Evolutionary conservation across 306 rosid species (phyloP), one percentile per base, ranked within the genome.

Genomic region (Clitoria ternatea): DNA sequence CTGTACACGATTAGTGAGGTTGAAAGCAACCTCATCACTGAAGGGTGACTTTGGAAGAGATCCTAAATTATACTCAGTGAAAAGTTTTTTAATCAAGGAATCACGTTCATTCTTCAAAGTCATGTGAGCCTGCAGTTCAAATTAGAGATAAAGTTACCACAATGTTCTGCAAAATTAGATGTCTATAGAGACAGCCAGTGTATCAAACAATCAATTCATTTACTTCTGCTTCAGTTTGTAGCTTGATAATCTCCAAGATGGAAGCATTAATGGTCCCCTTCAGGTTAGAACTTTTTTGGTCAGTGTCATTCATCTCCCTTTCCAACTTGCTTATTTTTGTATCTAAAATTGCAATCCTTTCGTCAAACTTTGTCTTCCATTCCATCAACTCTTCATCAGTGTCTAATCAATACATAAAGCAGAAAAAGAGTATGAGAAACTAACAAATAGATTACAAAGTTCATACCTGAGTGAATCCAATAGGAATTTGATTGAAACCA

Each of bases 321-420:
- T 85, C 95, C 81, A 89, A 75, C 79, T 80, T 94, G 78, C 76
- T 42, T 55, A 87, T 81, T 77, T 85, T 86, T 44, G 76, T 23
- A 45, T 77, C 71, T 57, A 89, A 79, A 69, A 70, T 76, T 30
- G 80, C 85, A 83, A 94, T 85, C 72, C 77, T 90, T 82, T 89
- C 89, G 42, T 84, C 97, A 83, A 94, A 90, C 84, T 78, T 83
- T 55, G 83, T 80, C 84, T 90, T 90, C 97, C 89, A 89, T 81
- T 90, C 97, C 75, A 76, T 84, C 85, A 94, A 73, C 66, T 90
- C 94, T 75, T 90, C 98, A 83, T 94, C 97, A 26, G 97, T 74
- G 80, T 90, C 97, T 94, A 82, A 39, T 69, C 68, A 77, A 78
- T 30, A 69, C 61, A 71, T 19, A 12, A 55, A 73, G 65, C 52